These are phyloP conservation scores for Phytopythium aichiense DNA, from an alignment of 352 stramenopile genomes.

Conservation along the genomic window DNA sequence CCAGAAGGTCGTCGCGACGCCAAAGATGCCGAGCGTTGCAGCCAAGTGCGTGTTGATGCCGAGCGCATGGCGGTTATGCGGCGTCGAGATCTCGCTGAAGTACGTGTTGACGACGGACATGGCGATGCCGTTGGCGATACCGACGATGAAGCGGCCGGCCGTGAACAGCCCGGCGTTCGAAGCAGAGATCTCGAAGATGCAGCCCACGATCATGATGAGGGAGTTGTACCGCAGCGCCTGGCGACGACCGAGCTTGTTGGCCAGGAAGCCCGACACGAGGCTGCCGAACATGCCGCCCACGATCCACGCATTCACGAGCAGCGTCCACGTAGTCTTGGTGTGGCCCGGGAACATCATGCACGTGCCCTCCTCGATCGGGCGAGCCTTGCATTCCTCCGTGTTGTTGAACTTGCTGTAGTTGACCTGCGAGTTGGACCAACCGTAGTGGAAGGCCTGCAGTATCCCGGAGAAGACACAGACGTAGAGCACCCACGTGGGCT, in stretches of 20 bases:
- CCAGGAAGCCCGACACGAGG: constrained; percentile 26
- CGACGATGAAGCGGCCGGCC: constrained; percentile 31
- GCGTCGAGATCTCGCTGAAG: constrained; percentile 43
- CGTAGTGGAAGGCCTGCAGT: constrained; percentile 33
- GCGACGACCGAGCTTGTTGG: constrained; percentile 41
- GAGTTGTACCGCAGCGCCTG: constrained; percentile 27
- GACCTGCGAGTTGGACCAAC: constrained; percentile 41
- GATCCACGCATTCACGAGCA: constrained; percentile 30
- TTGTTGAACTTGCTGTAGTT: constrained; percentile 37
- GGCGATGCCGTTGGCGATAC: constrained; percentile 34
- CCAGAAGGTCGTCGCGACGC: constrained; percentile 46
- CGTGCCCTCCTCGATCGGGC: constrained; percentile 16
- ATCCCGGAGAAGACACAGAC: constrained; percentile 20
- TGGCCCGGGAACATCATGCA: constrained; percentile 55
- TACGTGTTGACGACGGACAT: constrained; percentile 39
- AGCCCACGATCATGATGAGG: constrained; percentile 35
- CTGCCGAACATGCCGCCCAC: constrained; percentile 37
- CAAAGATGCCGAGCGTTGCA: constrained; percentile 37
- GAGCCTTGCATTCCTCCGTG: constrained; percentile 23
- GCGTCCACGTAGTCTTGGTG: constrained; percentile 21
- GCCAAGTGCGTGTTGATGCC: constrained; percentile 38
- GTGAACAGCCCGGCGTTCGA: constrained; percentile 26
- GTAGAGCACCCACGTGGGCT: constrained; percentile 29
- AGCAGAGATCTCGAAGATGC: constrained; percentile 28
- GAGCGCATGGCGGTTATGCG: constrained; percentile 31